A percentile compares a stretch with the other conserved stretches of the same genome.
phyloP scores from a whole-genome alignment of 371 early-diverging fungal genomes.

The Lichtheimia corymbifera region DNA sequence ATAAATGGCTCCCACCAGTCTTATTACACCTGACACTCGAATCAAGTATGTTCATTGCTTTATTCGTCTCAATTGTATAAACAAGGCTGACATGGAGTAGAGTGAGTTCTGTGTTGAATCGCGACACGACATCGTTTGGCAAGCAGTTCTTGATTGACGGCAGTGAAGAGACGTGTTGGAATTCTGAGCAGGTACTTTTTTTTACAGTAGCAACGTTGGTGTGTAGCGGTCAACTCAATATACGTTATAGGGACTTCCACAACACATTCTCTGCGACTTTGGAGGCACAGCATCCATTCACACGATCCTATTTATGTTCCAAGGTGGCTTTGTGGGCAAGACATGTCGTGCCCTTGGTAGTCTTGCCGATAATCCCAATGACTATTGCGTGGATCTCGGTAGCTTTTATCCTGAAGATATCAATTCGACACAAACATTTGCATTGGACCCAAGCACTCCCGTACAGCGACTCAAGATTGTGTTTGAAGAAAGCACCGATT shows the following conservation, averaged over 20 bases:
- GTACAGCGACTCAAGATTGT: constrained; percentile 61
- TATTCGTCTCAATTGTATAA: not conserved
- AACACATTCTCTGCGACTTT: constrained; percentile 80
- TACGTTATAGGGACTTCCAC: constrained; percentile 69
- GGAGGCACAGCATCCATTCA: constrained; percentile 47
- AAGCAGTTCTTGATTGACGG: constrained; percentile 82
- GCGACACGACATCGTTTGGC: constrained; percentile 76
- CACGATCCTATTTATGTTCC: constrained; percentile 72
- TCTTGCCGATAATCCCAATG: constrained; percentile 26
- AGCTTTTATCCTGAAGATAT: constrained; percentile 34
- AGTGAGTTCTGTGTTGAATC: constrained; percentile 89
- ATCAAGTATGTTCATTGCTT: constrained; percentile 48
- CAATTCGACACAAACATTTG: constrained; percentile 38
- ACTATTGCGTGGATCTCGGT: constrained; percentile 50
- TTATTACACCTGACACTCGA: constrained; percentile 54
- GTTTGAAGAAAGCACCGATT: constrained; percentile 82
- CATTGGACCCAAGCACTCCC: constrained; percentile 11
- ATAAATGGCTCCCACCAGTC: constrained; percentile 14
- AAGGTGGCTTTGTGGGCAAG: constrained; percentile 92
- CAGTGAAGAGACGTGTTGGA: constrained; percentile 90
- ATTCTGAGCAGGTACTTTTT: constrained; percentile 79
- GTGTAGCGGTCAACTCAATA: not conserved
- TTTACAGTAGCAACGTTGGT: not conserved
- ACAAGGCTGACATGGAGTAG: constrained; percentile 35
- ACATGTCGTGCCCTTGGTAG: constrained; percentile 55